These are phyloP conservation scores for Xerocomus minutiporus DNA, from an alignment of 1,284 basidiomycete genomes.

Conservation along the genomic window DNA sequence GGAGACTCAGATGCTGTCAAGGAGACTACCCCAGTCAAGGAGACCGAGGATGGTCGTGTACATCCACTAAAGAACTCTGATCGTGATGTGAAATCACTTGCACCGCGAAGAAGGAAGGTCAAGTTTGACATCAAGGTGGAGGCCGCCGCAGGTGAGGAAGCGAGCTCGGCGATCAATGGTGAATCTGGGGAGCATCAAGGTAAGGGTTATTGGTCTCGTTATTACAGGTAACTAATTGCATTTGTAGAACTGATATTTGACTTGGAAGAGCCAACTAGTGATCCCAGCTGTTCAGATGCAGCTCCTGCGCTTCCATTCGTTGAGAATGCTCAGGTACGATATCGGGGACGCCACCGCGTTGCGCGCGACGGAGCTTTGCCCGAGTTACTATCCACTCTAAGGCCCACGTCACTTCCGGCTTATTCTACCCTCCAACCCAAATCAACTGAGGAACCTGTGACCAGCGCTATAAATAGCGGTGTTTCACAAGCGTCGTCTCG, in stretches of 20 bases:
- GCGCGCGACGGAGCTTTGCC: slow-evolving; percentile 43
- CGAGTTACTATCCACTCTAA: slow-evolving; percentile 53
- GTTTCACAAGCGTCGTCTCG: slow-evolving; percentile 1
- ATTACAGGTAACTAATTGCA: slow-evolving; percentile 9
- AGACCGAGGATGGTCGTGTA: slow-evolving; percentile 5
- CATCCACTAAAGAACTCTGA: slow-evolving; percentile 14
- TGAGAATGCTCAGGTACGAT: slow-evolving; percentile 37
- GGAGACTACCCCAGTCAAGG: slow-evolving; percentile 8
- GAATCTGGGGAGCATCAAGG: slow-evolving; percentile 36
- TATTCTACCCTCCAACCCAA: slow-evolving; percentile 50
- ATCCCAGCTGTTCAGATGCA: slow-evolving; percentile 28
- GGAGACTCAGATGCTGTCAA: slow-evolving; percentile 14
- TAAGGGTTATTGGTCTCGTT: slow-evolving; percentile 17
- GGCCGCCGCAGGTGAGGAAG: slow-evolving; percentile 43
- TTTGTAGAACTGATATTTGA: slow-evolving; percentile 62
- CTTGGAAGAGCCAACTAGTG: slow-evolving; percentile 49
- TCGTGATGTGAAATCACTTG: slow-evolving; percentile 15
- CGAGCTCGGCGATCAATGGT: slow-evolving; percentile 32
- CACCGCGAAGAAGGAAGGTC: slow-evolving; percentile 57
- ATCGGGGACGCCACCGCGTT: slow-evolving; percentile 31
- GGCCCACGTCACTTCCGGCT: slow-evolving; percentile 61
- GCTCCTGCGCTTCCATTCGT: slow-evolving; percentile 41
- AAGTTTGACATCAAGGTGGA: slow-evolving; percentile 67
- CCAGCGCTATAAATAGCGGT: slow-evolving; percentile 1
- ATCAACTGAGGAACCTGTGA: background rate